Evolutionary conservation across 2,329 filamentous ascomycete genomes (phyloP), one percentile per base, ranked within the genome.

Genomic region (Grosmannia clavigera): DNA sequence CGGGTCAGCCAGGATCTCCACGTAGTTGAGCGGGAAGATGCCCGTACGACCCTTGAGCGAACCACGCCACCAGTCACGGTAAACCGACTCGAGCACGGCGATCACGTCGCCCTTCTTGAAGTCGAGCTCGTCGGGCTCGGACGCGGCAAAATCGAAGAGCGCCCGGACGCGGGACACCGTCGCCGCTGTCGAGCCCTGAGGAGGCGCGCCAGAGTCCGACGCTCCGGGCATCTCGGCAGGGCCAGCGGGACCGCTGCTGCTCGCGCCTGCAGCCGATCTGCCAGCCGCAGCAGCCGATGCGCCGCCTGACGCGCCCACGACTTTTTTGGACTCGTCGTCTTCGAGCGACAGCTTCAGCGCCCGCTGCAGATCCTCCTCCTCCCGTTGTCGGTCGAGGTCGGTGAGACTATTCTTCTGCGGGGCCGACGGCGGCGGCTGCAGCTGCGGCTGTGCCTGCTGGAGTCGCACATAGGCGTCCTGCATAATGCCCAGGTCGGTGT

Each of bases 41-140:
- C 94, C 94, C 7, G 91, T 96, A 73, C 96, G 90, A 25, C 94
- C 94, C 70, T 92, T 85, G 61, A 99, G 77, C 51, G 92, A 95
- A 1, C 94, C 94, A 67, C 95, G 92, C 94, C 94, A 99, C 94
- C 94, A 99, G 73, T 99, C 94, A 74, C 97, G 99, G 76, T 95
- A 99, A 1, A 97, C 94, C 1, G 92, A 96, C 73, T 97, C 94
- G 50, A 99, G 79, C 19, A 99, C 94, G 1, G 94, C 92, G 71
- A 99, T 99, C 50, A 97, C 87, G 70, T 99, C 94, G 33, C 94
- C 92, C 75, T 95, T 96, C 66, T 92, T 88, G 72, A 99, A 99
- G 66, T 95, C 91, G 63, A 99, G 78, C 75, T 99, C 94, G 55
- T 92, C 94, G 0, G 91, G 84, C 72, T 99, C 94, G 0, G 92